Conservation (phyloP, 139 green algal genomes). For the Pleodorina starrii region DNA sequence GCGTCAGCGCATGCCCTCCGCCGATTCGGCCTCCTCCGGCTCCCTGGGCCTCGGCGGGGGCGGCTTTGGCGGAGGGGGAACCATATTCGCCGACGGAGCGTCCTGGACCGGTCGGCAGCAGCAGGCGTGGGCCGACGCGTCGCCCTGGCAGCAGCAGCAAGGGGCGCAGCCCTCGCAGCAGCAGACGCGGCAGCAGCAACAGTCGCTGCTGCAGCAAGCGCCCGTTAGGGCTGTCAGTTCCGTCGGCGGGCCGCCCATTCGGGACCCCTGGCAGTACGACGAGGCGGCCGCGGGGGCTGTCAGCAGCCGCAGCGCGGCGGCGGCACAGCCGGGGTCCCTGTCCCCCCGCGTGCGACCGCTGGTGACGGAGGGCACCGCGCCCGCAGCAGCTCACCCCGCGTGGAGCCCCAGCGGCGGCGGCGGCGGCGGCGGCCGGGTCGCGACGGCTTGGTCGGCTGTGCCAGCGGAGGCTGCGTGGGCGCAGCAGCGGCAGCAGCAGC, state of each 20-base stretch:
- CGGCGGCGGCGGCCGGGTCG: background rate
- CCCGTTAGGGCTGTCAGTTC: background rate
- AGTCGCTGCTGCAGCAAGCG: background rate
- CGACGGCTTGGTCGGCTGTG: background rate
- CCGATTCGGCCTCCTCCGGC: background rate
- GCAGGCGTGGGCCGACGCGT: background rate
- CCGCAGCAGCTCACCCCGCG: too few species aligned
- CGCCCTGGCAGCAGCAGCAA: background rate
- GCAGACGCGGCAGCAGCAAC: background rate
- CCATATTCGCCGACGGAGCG: too few species aligned
- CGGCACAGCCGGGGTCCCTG: background rate
- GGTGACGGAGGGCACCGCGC: background rate
- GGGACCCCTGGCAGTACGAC: background rate
- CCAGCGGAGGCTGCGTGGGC: background rate
- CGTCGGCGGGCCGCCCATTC: background rate
- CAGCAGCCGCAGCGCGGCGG: background rate
- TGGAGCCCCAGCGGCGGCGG: background rate
- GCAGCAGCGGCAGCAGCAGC: background rate
- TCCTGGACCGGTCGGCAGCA: background rate
- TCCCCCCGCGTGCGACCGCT: background rate
- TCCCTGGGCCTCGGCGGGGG: background rate
- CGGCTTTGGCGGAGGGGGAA: background rate
- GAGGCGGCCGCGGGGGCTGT: background rate
- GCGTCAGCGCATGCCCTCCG: background rate
- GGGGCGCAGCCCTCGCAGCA: background rate